Evolutionary conservation across 1,284 basidiomycete genomes (phyloP).

Genomic region (Xanthoconium separans): DNA sequence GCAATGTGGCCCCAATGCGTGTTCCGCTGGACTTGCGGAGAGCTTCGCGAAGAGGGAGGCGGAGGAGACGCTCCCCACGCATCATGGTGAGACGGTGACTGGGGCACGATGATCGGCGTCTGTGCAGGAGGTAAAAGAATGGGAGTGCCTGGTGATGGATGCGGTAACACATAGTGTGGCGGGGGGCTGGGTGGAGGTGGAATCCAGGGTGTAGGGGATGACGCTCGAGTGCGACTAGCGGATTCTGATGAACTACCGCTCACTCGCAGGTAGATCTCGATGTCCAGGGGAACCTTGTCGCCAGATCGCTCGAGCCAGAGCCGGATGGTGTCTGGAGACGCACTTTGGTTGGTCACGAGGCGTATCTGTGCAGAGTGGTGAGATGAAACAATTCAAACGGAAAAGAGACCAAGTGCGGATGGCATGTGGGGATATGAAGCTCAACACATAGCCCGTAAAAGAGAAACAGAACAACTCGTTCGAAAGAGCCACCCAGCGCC

Average conservation of each 20-base stretch:
- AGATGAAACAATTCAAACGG: conserved; percentile 1
- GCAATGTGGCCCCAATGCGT: conserved; percentile 76
- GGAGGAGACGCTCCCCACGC: conserved; percentile 28
- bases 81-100: conserved; percentile 36
- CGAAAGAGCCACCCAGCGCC: conserved; percentile 8
- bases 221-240: conserved; percentile 29
- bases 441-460: conserved; percentile 6
- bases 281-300: conserved; percentile 63
- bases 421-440: conserved; percentile 11
- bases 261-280: conserved; percentile 70
- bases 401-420: conserved; percentile 8
- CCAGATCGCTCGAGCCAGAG: conserved; percentile 79
- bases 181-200: conserved; percentile 33
- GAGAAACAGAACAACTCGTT: not conserved
- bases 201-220: conserved; percentile 41
- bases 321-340: conserved; percentile 73
- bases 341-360: conserved; percentile 62
- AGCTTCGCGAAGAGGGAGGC: conserved; percentile 24
- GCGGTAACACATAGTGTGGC: conserved; percentile 41
- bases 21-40: conserved; percentile 39
- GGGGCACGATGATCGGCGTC: conserved; percentile 37
- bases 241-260: conserved; percentile 30
- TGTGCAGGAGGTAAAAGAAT: conserved; percentile 39
- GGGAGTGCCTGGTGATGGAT: conserved; percentile 33
- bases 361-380: conserved; percentile 50